phyloP scores from a whole-genome alignment of 352 stramenopile species.

The Phytopythium litorale region DNA sequence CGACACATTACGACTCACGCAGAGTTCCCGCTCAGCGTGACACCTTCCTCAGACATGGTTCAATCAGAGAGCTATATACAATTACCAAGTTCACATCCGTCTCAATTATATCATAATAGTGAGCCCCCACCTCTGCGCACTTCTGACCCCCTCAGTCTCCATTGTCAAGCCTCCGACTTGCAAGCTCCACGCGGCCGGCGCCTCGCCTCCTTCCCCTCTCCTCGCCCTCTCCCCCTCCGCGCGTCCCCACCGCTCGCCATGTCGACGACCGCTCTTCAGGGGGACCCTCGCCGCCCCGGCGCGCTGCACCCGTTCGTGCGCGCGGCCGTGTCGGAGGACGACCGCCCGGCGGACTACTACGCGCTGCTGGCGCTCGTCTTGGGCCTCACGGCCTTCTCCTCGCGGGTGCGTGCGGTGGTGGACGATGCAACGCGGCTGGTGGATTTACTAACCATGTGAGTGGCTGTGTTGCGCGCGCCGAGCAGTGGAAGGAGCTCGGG shows the following conservation, averaged over 20 bases:
- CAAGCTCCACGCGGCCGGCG: background rate
- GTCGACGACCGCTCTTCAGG: constrained; percentile 24
- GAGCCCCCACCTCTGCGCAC: background rate
- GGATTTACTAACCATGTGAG: background rate
- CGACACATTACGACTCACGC: constrained; percentile 34
- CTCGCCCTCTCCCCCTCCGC: background rate
- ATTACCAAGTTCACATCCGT: background rate
- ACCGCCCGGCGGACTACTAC: constrained; percentile 54
- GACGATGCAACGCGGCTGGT: background rate
- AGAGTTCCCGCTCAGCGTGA: background rate
- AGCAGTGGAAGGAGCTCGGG: constrained; percentile 60
- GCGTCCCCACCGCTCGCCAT: constrained; percentile 9
- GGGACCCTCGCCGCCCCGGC: constrained; percentile 56
- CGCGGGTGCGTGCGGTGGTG: constrained; percentile 36
- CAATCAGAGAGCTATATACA: background rate
- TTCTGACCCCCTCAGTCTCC: background rate
- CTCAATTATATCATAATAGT: background rate
- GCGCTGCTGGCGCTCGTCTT: constrained; percentile 58
- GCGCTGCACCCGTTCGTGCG: constrained; percentile 72
- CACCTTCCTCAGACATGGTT: background rate
- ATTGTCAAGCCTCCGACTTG: background rate
- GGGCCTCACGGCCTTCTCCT: constrained; percentile 51
- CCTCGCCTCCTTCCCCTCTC: background rate
- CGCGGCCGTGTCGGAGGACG: constrained; percentile 33
- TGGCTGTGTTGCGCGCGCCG: background rate